Percentiles rank a stretch among this genome's conserved stretches.
phyloP scores from a whole-genome alignment of 345 rosid genomes.

The Zanthoxylum bungeanum region DNA sequence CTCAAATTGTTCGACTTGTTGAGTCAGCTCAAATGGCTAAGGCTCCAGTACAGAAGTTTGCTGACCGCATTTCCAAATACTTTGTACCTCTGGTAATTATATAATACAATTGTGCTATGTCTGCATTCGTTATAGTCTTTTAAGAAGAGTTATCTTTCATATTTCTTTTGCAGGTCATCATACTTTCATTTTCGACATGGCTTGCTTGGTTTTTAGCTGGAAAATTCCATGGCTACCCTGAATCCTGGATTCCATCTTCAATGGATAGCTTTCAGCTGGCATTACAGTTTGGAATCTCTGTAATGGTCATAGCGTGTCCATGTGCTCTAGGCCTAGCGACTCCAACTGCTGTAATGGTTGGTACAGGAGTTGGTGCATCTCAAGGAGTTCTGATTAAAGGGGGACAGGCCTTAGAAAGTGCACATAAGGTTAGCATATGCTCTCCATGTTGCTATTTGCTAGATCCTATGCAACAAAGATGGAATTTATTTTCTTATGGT shows the following conservation, averaged over 20 bases:
- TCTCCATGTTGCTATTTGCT: background rate
- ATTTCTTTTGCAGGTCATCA: constrained; percentile 58
- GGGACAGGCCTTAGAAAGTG: constrained; percentile 88
- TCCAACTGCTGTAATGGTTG: constrained; percentile 99
- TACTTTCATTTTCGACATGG: constrained; percentile 79
- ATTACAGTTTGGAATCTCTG: constrained; percentile 97
- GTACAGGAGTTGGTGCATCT: constrained; percentile 98
- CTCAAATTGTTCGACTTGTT: constrained; percentile 89
- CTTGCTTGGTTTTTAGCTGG: constrained; percentile 90
- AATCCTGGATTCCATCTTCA: constrained; percentile 88
- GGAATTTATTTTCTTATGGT: background rate
- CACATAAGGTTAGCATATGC: constrained; percentile 57
- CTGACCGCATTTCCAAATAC: constrained; percentile 79
- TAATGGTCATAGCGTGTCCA: constrained; percentile 98
- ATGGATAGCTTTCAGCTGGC: constrained; percentile 95
- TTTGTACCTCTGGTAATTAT: constrained; percentile 80
- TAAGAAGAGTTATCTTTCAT: background rate
- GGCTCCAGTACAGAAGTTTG: constrained; percentile 96
- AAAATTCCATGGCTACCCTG: constrained; percentile 71
- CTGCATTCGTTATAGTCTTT: background rate
- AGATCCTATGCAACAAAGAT: background rate
- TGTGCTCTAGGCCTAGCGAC: constrained; percentile 98
- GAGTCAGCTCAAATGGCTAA: constrained; percentile 97
- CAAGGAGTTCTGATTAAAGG: constrained; percentile 93
- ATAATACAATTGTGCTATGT: background rate